Evolutionary conservation across 306 rosid species (phyloP).

Genomic region (Acacia acuminata): DNA sequence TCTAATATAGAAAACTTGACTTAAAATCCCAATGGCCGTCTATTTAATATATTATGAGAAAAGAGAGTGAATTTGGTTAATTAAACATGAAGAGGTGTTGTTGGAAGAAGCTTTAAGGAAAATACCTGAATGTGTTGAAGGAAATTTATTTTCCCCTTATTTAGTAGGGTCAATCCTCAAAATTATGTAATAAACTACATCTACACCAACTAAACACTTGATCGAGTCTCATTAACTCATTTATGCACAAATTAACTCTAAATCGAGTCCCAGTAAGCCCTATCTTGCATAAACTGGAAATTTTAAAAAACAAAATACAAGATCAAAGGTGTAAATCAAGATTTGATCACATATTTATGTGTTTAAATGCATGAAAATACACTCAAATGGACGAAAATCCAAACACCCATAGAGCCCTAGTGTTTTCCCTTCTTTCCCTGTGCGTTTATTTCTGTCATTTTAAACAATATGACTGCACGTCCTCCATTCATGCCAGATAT

Average conservation of each 20-base stretch:
- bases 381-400: too few species aligned
- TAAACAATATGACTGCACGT: neutral
- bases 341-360: neutral
- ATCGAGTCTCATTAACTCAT: neutral
- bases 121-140: neutral
- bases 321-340: neutral
- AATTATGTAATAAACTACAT: too few species aligned
- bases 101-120: too few species aligned
- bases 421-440: neutral
- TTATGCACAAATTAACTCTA: neutral
- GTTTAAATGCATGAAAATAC: too few species aligned
- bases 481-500: too few species aligned
- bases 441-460: too few species aligned
- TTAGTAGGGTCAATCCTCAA: too few species aligned
- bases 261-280: neutral
- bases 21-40: neutral
- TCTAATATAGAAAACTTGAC: too few species aligned
- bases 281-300: neutral
- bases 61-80: too few species aligned
- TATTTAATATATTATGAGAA: neutral
- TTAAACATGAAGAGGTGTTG: neutral
- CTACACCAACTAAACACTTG: too few species aligned
- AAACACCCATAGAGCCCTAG: neutral
- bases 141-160: neutral
- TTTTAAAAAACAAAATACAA: too few species aligned